Conservation (phyloP, 1,139 yeast genomes). For the Pneumocystis canis region DNA sequence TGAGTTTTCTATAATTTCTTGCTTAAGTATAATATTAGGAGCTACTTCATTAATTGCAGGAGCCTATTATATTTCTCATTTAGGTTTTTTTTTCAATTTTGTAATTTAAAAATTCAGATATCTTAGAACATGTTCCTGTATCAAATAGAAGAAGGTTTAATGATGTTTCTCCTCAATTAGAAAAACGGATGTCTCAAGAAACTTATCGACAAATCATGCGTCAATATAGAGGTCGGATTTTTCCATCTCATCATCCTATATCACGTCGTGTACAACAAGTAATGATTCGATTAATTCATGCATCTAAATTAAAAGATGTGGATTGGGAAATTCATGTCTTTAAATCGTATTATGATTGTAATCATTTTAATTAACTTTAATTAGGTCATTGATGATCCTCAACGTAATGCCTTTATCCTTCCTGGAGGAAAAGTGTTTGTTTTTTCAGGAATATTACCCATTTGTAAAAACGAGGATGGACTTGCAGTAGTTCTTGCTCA, state of each 20-base stretch:
- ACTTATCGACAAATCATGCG: slow-evolving; percentile 47
- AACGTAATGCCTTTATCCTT: slow-evolving; percentile 85
- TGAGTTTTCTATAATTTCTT: neutral
- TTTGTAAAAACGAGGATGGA: slow-evolving; percentile 74
- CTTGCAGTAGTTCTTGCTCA: slow-evolving; percentile 86
- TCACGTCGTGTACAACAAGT: slow-evolving; percentile 42
- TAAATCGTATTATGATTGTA: neutral
- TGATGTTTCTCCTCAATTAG: slow-evolving; percentile 57
- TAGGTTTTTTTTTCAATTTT: neutral
- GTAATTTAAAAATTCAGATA: neutral
- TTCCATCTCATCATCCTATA: slow-evolving; percentile 29
- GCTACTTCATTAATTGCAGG: neutral
- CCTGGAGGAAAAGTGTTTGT: slow-evolving; percentile 95
- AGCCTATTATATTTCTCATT: neutral
- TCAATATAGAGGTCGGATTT: slow-evolving; percentile 23
- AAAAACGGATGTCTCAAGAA: slow-evolving; percentile 49
- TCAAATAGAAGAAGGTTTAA: slow-evolving; percentile 51
- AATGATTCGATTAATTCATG: slow-evolving; percentile 45
- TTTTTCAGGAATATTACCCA: slow-evolving; percentile 60
- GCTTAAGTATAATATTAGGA: neutral
- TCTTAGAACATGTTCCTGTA: slow-evolving; percentile 11
- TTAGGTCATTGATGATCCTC: slow-evolving; percentile 41
- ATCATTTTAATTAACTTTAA: neutral
- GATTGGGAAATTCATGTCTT: slow-evolving; percentile 70
- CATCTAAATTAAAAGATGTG: slow-evolving; percentile 27